Conservation (phyloP, 2,329 filamentous ascomycete genomes). For the Mariannaea elegans region DNA sequence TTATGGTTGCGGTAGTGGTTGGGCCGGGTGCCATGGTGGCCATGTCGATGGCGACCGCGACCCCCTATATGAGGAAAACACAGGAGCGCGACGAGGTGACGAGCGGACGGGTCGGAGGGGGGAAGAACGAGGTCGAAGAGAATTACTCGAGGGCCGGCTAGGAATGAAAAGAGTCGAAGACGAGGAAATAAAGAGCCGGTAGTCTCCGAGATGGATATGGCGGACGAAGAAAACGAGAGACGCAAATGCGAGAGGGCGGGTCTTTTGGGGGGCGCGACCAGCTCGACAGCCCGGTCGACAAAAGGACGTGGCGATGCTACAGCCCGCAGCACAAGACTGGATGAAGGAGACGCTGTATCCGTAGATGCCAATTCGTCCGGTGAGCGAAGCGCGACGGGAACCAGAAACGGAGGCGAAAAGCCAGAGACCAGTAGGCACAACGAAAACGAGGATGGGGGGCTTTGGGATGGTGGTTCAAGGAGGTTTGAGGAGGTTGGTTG, state of each 20-base stretch:
- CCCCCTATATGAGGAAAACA: slow-evolving; percentile 31
- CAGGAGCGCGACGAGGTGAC: slow-evolving; percentile 1
- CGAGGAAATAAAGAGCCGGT: background rate
- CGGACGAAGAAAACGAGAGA: slow-evolving; percentile 17
- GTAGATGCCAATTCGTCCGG: slow-evolving; percentile 31
- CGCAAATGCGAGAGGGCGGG: slow-evolving; percentile 16
- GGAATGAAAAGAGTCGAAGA: background rate
- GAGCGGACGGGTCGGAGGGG: slow-evolving; percentile 2
- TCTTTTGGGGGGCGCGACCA: slow-evolving; percentile 26
- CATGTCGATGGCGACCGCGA: slow-evolving; percentile 52
- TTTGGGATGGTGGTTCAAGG: slow-evolving; percentile 26
- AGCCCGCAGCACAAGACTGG: slow-evolving; percentile 15
- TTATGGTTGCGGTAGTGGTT: slow-evolving; percentile 57
- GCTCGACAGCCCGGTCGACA: slow-evolving; percentile 18
- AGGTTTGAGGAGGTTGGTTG: slow-evolving; percentile 39
- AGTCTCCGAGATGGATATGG: background rate
- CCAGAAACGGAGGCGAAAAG: slow-evolving; percentile 26
- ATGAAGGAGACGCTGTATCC: slow-evolving; percentile 24
- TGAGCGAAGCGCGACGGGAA: slow-evolving; percentile 33
- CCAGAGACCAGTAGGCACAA: slow-evolving; percentile 28
- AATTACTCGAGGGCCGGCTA: background rate
- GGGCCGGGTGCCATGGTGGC: slow-evolving; percentile 62
- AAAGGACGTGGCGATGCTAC: slow-evolving; percentile 17
- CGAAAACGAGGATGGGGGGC: slow-evolving; percentile 31
- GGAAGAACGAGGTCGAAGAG: background rate